Percentiles rank a stretch among this genome's conserved stretches.
Conservation (phyloP, 768 basidiomycete genomes). For the Mycena rosella region DNA sequence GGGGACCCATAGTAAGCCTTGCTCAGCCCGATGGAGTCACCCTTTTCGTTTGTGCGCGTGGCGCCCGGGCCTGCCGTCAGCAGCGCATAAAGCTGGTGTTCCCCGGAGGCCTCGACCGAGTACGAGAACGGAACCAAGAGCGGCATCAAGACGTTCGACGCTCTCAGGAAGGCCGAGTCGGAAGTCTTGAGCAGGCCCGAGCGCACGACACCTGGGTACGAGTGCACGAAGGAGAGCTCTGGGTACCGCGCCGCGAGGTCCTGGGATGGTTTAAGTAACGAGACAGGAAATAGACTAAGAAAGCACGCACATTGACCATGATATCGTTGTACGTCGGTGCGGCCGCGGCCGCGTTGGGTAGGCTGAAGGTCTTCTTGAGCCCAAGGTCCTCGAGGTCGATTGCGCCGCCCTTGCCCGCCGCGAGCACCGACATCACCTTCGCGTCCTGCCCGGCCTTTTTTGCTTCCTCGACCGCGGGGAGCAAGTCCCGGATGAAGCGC, state of each 20-base stretch:
- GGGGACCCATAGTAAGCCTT: slow-evolving; percentile 18
- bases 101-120: slow-evolving; percentile 26
- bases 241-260: slow-evolving; percentile 49
- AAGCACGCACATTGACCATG: slow-evolving; percentile 61
- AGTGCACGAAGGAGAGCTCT: slow-evolving; percentile 51
- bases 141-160: background rate
- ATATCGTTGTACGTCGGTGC: slow-evolving; percentile 65
- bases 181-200: slow-evolving; percentile 15
- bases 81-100: slow-evolving; percentile 32
- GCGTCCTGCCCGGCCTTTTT: slow-evolving; percentile 62
- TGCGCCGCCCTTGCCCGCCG: slow-evolving; percentile 45
- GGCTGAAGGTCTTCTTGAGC: slow-evolving; percentile 60
- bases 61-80: slow-evolving; percentile 25
- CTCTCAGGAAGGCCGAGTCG: background rate
- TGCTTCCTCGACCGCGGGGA: slow-evolving; percentile 59
- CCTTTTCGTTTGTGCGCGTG: slow-evolving; percentile 25
- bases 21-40: slow-evolving; percentile 24
- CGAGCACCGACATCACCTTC: slow-evolving; percentile 61
- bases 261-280: slow-evolving; percentile 37
- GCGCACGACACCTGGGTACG: slow-evolving; percentile 41
- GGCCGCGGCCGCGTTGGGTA: slow-evolving; percentile 47
- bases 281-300: background rate
- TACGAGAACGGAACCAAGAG: slow-evolving; percentile 25
- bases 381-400: slow-evolving; percentile 65
- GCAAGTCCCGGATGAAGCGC: slow-evolving; percentile 61